phyloP scores from a whole-genome alignment of 2,329 filamentous ascomycete genomes.

The Ophiostoma ips region DNA sequence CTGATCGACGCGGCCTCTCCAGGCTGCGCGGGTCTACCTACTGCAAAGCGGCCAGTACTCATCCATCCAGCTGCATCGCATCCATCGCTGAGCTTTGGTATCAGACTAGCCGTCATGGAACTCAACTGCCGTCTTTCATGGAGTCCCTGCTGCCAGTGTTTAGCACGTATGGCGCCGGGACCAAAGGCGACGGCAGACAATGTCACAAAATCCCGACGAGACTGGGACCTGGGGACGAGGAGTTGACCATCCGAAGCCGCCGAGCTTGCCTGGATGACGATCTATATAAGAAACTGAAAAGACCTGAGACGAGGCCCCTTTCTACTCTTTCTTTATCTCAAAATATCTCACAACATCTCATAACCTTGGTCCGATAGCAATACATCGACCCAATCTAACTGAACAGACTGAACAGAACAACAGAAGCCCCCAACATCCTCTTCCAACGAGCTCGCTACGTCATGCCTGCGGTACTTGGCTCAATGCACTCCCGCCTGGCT shows the following conservation, averaged over 20 bases:
- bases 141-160: conserved; percentile 13
- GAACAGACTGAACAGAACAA: too few relatives aligned
- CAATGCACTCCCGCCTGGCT: conserved; percentile 3
- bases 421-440: not conserved
- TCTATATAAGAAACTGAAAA: conserved; percentile 53
- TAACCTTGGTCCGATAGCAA: too few relatives aligned
- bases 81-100: conserved; percentile 8
- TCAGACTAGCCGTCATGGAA: conserved; percentile 5
- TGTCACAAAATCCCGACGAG: not conserved
- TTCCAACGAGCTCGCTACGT: not conserved
- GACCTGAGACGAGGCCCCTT: conserved; percentile 46
- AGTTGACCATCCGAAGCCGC: conserved; percentile 31
- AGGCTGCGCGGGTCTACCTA: not conserved
- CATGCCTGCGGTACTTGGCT: not conserved
- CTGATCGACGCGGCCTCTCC: not conserved
- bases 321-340: too few relatives aligned
- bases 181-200: conserved; percentile 49
- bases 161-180: conserved; percentile 41
- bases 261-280: conserved; percentile 36
- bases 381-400: too few relatives aligned
- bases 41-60: not conserved
- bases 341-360: too few relatives aligned
- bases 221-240: conserved; percentile 10
- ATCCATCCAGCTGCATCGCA: not conserved
- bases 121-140: conserved; percentile 6